phyloP scores from a whole-genome alignment of 192 early-diverging fungal genomes.

The Chytriomyces sp. region DNA sequence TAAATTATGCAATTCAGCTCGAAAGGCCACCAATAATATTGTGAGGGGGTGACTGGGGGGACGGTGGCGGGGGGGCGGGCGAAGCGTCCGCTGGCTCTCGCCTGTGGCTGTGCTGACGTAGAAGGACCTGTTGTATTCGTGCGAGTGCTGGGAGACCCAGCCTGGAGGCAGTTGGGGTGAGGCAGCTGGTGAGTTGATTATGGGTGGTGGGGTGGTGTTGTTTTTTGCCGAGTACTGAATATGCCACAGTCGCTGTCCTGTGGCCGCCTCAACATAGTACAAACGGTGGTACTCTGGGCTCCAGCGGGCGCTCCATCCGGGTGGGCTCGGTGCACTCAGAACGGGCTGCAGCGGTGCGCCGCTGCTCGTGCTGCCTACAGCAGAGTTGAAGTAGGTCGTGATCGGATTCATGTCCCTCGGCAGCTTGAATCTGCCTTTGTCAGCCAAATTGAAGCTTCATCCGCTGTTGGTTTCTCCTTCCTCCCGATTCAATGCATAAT shows the following conservation, averaged over 20 bases:
- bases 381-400: no score
- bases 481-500: not conserved
- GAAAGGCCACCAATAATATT: no score
- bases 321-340: not conserved
- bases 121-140: not conserved
- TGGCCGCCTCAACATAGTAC: not conserved
- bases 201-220: not conserved
- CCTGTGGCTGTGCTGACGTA: not conserved
- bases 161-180: not conserved
- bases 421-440: not conserved
- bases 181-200: not conserved
- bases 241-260: not conserved
- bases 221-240: not conserved
- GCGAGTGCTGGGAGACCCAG: not conserved
- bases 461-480: not conserved
- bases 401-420: no score
- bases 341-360: not conserved
- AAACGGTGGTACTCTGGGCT: not conserved
- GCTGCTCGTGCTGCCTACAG: not conserved
- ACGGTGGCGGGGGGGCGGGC: not conserved
- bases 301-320: not conserved
- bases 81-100: not conserved
- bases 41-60: not conserved
- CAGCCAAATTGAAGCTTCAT: not conserved
- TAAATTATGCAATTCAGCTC: no score